Base-by-base conservation (phyloP, 768 basidiomycete genomes). In the Phaeotremella skinneri region DNA sequence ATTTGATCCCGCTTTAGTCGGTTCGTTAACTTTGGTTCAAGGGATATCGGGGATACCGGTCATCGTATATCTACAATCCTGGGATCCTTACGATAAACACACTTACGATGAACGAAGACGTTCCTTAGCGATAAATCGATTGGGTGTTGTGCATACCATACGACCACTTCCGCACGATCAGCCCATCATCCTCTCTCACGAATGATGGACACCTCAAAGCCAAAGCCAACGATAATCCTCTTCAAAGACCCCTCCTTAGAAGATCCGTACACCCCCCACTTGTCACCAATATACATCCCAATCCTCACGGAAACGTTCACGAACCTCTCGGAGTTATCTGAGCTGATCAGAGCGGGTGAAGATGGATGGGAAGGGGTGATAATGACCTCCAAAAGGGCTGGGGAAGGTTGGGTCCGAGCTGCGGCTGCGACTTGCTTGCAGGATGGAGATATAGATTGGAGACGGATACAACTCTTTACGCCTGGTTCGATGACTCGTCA, bases 361-460 rank as follows among this genome's bases (percentile, higher is more conserved):
- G 20, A 45, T 7, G 23, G 23, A 45, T 45, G 43, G 43, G 43
- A 45, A 45, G 43, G 43, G 43, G 43, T 45, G 43, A 23, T 45
- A 23, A 45, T 45, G 43, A 45, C 43, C 11, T 45, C 43, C 6
- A 45, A 45, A 45, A 45, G 43, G 23, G 13, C 43, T 45, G 43
- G 13, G 13, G 43, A 45, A 20, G 20, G 13, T 20, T 45, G 43
- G 43, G 13, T 6, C 23, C 20, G 13, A 45, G 11, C 43, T 45
- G 43, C n/a, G n/a, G n/a, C n/a, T n/a, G n/a, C n/a, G n/a, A n/a
- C n/a, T n/a, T n/a, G n/a, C n/a, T 45, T 23, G 21, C 43, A 45
- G 7, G 23, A 45, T 13, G 43, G n/a, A n/a, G n/a, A n/a, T n/a
- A n/a, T 13, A 14, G 13, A 45, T 20, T 45, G 21, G 43, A 23